Conservation (phyloP, 805 yeast species). For the Myxozyma lipomycoides region DNA sequence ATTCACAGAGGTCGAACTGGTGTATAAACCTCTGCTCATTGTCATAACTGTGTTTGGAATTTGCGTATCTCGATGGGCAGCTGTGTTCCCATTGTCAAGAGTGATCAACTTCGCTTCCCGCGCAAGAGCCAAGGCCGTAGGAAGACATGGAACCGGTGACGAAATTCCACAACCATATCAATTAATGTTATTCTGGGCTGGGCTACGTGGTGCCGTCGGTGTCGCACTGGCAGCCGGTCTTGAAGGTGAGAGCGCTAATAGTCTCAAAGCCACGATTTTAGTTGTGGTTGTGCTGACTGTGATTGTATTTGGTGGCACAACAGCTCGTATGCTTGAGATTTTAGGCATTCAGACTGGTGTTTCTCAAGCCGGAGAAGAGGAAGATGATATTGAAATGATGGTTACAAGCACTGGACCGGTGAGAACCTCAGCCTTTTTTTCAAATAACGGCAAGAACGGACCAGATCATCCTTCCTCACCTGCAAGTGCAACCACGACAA, state of each 20-base stretch:
- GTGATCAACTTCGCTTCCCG: conserved; percentile 75
- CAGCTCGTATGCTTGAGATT: conserved; percentile 96
- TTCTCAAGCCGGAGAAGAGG: conserved; percentile 60
- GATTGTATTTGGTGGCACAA: conserved; percentile 95
- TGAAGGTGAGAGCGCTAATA: conserved; percentile 87
- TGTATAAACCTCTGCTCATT: conserved; percentile 88
- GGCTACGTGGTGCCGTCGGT: conserved; percentile 97
- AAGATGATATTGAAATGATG: conserved; percentile 11
- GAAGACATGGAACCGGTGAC: conserved; percentile 49
- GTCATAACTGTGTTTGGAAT: conserved; percentile 81
- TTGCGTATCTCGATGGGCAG: conserved; percentile 94
- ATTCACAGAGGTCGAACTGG: conserved; percentile 93
- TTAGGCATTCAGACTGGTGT: conserved; percentile 91
- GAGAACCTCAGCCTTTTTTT: neutral
- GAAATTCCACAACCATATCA: conserved; percentile 94
- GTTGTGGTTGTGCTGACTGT: conserved; percentile 98
- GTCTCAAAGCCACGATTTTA: conserved; percentile 86
- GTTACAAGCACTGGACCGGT: neutral
- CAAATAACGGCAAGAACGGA: neutral
- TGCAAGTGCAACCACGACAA: neutral
- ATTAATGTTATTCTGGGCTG: conserved; percentile 99
- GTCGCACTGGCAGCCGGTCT: conserved; percentile 97
- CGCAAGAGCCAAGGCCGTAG: conserved; percentile 45
- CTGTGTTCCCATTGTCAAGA: conserved; percentile 89
- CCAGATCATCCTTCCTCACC: neutral